Base-by-base conservation (phyloP, 345 rosid genomes). In the Salix caprea region DNA sequence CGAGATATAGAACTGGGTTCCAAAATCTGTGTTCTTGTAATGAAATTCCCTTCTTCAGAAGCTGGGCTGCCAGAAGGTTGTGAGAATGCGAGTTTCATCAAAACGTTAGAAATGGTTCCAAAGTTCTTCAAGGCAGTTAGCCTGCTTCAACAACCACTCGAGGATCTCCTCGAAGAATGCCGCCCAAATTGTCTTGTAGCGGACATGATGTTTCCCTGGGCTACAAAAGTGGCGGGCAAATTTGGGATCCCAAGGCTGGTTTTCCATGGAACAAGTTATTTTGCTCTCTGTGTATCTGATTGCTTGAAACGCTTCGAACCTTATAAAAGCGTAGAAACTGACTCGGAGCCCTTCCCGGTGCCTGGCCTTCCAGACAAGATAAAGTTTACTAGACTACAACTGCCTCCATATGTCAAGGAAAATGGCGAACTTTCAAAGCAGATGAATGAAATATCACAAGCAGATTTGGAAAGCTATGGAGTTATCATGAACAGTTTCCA, bases 191-290 rank as follows among this genome's bases (percentile, higher is more conserved):
- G 91, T 78, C 82, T 88, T 0, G 86, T 91, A 5, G 91, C 88
- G 2, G 90, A 91, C 76, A 74, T 85, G 87, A 84, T 87, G 82
- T 82, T 88, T 42, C 89, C 93, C 21, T 89, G 93, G 93, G 83
- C 91, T 1, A 80, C 89, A 14, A 80, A 84, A 74, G 78, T 77
- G 6, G 90, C 96, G 6, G 74, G 65, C 70, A 87, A 87, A 74
- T 84, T 84, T 21, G 85, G 78, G 18, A 86, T 91, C 2, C 90
- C 91, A 4, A 85, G 92, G 62, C 77, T 87, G 70, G 83, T 86
- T 52, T 89, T 91, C 74, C 84, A 84, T 37, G 96, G 96, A 40
- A 77, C 60, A 10, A 71, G 87, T 73, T 84, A 68, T 76, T 87
- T 88, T 44, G 71, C 92, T 18, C 32, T 78, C 12, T 88, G 89